Evolutionary conservation across 257 asterid species (phyloP).

Genomic region (Scutellaria barbata): DNA sequence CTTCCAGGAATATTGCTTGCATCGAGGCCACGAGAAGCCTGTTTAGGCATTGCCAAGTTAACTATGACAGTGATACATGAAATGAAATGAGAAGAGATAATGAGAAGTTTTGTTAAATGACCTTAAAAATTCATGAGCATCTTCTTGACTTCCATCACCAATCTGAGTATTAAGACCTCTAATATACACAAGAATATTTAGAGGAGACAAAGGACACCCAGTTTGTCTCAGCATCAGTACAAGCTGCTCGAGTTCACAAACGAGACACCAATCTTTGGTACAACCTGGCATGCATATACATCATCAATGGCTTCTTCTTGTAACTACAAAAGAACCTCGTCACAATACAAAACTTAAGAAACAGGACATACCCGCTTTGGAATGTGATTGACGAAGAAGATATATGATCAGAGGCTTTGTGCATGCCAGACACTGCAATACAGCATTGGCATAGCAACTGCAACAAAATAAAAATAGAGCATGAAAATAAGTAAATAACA

Average conservation of each 20-base stretch:
- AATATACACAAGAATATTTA: slow-evolving; percentile 69
- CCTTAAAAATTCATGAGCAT: slow-evolving; percentile 95
- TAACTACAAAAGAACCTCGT: neutral
- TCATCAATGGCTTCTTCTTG: neutral
- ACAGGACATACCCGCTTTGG: slow-evolving; percentile 64
- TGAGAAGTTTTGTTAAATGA: slow-evolving; percentile 26
- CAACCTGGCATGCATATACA: slow-evolving; percentile 54
- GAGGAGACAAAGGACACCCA: slow-evolving; percentile 74
- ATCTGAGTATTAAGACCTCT: slow-evolving; percentile 76
- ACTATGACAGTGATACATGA: slow-evolving; percentile 10
- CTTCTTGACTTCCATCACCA: slow-evolving; percentile 93
- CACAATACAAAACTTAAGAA: slow-evolving; percentile 7
- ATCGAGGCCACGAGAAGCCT: slow-evolving; percentile 90
- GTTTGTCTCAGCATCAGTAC: slow-evolving; percentile 59
- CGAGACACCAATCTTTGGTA: slow-evolving; percentile 79
- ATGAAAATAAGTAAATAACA: neutral
- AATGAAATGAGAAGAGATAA: neutral
- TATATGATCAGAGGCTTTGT: slow-evolving; percentile 80
- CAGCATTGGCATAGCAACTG: slow-evolving; percentile 96
- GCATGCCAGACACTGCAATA: slow-evolving; percentile 81
- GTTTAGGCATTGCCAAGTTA: slow-evolving; percentile 17
- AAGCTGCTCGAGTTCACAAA: slow-evolving; percentile 89
- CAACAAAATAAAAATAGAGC: slow-evolving; percentile 34
- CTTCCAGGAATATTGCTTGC: slow-evolving; percentile 87
- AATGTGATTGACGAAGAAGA: slow-evolving; percentile 79